Percentiles rank a stretch among this genome's conserved stretches.
phyloP scores from a whole-genome alignment of 2,329 filamentous ascomycete species.

The Aureobasidium sp. region DNA sequence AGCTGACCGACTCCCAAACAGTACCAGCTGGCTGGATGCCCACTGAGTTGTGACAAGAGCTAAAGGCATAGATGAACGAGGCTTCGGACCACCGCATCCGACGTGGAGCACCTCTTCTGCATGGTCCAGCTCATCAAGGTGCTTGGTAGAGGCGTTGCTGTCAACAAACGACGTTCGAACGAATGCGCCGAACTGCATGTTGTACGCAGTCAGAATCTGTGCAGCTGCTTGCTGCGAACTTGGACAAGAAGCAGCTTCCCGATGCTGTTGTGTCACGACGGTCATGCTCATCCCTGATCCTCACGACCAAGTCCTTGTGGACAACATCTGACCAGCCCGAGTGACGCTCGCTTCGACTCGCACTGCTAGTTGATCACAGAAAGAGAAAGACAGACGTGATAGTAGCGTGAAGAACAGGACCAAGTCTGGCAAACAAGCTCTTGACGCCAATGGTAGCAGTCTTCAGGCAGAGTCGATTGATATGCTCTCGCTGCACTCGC shows the following conservation, averaged over 20 bases:
- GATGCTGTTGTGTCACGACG: neutral
- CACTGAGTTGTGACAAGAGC: neutral
- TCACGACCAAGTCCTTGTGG: neutral
- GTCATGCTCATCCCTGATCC: neutral
- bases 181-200: neutral
- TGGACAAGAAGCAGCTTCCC: neutral
- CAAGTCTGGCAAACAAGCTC: no score
- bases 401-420: no score
- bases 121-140: constrained; percentile 13
- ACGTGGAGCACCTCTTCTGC: constrained; percentile 7
- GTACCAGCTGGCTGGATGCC: no score
- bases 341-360: no score
- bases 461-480: no score
- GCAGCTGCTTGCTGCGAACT: neutral
- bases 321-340: neutral
- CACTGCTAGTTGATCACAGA: no score
- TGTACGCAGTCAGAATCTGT: neutral
- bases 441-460: no score
- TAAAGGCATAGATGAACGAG: neutral
- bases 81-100: neutral
- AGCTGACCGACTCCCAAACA: neutral
- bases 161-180: neutral
- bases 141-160: neutral
- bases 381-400: no score
- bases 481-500: no score